Base-by-base conservation (phyloP, 192 early-diverging fungal species). In the Coemansia furcata region DNA sequence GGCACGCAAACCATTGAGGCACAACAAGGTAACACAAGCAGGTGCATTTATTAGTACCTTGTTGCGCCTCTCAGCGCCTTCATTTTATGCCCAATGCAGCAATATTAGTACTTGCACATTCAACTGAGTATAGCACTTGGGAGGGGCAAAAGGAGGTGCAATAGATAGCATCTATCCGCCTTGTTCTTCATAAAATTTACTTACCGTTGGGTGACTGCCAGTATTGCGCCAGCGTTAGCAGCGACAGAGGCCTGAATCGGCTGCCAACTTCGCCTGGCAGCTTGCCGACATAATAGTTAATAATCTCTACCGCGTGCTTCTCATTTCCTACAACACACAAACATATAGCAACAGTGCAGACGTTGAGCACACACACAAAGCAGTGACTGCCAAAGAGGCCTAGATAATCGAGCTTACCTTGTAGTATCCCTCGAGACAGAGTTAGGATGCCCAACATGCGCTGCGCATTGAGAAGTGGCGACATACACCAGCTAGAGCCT, bases 251-350 rank as follows among this genome's bases (percentile, higher is more conserved):
- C 80, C 69, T 74, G 66, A 74, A 83, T 60, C 43, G 39, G 14
- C 19, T 62, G 11, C 80, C 80, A 8, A 83, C 46, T 43, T 67
- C 54, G n/a, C 35, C 32, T 6, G 71, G 72, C 55, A 83, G 62
- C 63, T 62, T 66, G 55, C 80, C 80, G 0, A 83, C 80, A 21
- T 83, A 83, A 38, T 64, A 83, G 65, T 83, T 83, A 19, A 83
- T 77, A n/a, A 83, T 37, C 62, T 83, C 76, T 42, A 83, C 80
- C 8, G 80, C 80, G 40, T 62, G 68, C 40, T 61, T 49, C 44
- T 83, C 80, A 57, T 74, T 62, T 4, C 78, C 78, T 80, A 80
- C 62, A 69, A n/a, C 59, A 42, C 14, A 60, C 35, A 57, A 58
- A 40, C 2, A 6, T 29, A 60, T 12, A 15, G 11, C 44, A 43